A percentile compares a stretch with the other conserved stretches of the same genome.
Conservation (phyloP, 139 green algal species). For the Auxenochlorella pyrenoidosa region DNA sequence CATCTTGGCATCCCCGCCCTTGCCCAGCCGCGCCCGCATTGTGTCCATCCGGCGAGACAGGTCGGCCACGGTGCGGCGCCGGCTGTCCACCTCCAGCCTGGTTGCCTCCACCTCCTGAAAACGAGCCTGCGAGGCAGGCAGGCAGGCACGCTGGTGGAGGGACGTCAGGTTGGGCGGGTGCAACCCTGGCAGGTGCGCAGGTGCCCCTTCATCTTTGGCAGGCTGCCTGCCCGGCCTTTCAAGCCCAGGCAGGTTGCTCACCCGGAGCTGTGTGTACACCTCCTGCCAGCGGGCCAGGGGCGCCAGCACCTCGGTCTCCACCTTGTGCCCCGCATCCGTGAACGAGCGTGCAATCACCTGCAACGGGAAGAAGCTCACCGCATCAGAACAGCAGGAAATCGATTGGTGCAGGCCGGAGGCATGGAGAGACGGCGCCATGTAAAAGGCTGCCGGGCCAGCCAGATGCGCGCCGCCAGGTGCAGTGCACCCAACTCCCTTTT, state of each 20-base stretch:
- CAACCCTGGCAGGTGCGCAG: too few relatives aligned
- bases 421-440: too few relatives aligned
- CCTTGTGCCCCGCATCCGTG: conserved; percentile 54
- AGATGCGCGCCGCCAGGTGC: too few relatives aligned
- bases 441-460: too few relatives aligned
- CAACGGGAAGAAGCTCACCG: too few relatives aligned
- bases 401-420: too few relatives aligned
- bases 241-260: too few relatives aligned
- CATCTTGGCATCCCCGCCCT: conserved; percentile 60
- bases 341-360: neutral
- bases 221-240: too few relatives aligned
- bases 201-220: neutral
- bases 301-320: conserved; percentile 76
- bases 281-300: conserved; percentile 73
- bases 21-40: conserved; percentile 14
- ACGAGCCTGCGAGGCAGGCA: conserved; percentile 43
- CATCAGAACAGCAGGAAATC: too few relatives aligned
- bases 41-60: neutral
- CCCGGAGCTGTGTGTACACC: conserved; percentile 57
- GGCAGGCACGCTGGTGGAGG: neutral
- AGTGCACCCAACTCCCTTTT: too few relatives aligned
- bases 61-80: conserved; percentile 70
- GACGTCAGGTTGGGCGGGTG: too few relatives aligned
- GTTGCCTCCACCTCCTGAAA: conserved; percentile 71
- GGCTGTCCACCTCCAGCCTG: conserved; percentile 81